phyloP scores from a whole-genome alignment of 805 yeast genomes.

The Wickerhamomyces queroliae region DNA sequence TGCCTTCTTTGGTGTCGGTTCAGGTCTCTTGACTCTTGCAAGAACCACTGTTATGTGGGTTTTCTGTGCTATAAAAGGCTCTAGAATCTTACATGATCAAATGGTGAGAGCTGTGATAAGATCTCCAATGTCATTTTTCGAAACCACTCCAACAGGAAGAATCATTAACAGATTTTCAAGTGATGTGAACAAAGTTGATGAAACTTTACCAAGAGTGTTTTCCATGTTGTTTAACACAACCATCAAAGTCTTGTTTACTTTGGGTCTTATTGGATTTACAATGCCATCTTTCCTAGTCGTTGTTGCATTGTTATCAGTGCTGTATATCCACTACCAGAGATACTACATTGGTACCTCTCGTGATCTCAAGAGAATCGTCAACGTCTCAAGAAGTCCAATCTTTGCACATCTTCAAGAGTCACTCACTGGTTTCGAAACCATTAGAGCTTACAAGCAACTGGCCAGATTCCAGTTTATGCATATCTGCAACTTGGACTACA shows the following conservation, averaged over 20 bases:
- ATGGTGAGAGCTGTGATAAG: conserved; percentile 50
- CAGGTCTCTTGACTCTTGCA: conserved; percentile 41
- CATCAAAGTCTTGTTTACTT: conserved; percentile 41
- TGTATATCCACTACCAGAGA: conserved; percentile 67
- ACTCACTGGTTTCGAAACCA: conserved; percentile 69
- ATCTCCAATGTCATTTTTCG: conserved; percentile 64
- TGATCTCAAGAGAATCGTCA: conserved; percentile 70
- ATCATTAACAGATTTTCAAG: conserved; percentile 59
- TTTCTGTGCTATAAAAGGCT: conserved; percentile 50
- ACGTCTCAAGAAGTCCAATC: conserved; percentile 68
- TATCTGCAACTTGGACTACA: conserved; percentile 64
- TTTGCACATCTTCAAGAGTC: conserved; percentile 82
- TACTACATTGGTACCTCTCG: conserved; percentile 67
- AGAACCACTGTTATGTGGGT: conserved; percentile 45
- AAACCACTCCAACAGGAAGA: conserved; percentile 64
- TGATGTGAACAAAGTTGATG: conserved; percentile 55
- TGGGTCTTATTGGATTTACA: conserved; percentile 44
- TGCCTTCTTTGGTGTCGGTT: conserved; percentile 47
- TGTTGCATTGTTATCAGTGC: conserved; percentile 35
- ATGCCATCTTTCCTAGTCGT: conserved; percentile 51
- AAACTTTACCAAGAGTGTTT: conserved; percentile 48
- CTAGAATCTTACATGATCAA: conserved; percentile 46
- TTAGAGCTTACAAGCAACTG: conserved; percentile 69
- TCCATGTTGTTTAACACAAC: conserved; percentile 38
- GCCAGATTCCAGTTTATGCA: conserved; percentile 58